These are phyloP conservation scores for Babesia bovis DNA, from an alignment of 169 alveolate species.

Conservation along the genomic window DNA sequence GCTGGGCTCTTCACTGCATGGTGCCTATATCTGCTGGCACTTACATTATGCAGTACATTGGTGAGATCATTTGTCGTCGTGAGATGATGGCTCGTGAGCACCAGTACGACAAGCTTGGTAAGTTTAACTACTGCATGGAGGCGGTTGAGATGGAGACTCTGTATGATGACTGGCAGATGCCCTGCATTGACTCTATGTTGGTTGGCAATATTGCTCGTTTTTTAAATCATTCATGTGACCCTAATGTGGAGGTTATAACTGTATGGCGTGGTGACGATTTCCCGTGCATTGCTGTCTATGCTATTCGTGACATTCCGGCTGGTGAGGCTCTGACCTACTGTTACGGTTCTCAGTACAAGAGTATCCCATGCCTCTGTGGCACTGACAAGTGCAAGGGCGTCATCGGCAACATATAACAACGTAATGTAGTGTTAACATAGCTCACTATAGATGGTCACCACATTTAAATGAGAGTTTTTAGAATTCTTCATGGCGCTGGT, in stretches of 20 bases:
- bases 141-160: conserved; percentile 74
- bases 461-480: conserved; percentile 4
- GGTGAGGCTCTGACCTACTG: conserved; percentile 78
- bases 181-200: conserved; percentile 82
- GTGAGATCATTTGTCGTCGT: conserved; percentile 80
- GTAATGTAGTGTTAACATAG: not conserved
- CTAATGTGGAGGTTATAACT: conserved; percentile 80
- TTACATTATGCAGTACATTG: conserved; percentile 85
- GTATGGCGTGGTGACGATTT: conserved; percentile 79
- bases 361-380: conserved; percentile 73
- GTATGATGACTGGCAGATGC: conserved; percentile 80
- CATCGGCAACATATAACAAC: conserved; percentile 58
- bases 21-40: conserved; percentile 75
- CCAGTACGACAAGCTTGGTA: conserved; percentile 76
- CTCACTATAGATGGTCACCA: not conserved
- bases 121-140: conserved; percentile 77
- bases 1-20: conserved; percentile 74
- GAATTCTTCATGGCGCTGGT: conserved; percentile 43
- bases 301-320: conserved; percentile 74
- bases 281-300: conserved; percentile 76
- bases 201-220: conserved; percentile 86
- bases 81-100: conserved; percentile 82
- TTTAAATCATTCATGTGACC: conserved; percentile 86
- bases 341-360: conserved; percentile 72
- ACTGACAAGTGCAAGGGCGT: conserved; percentile 72